A percentile compares a stretch with the other conserved stretches of the same genome.
phyloP scores from a whole-genome alignment of 768 basidiomycete species.

The Russula brevipes region DNA sequence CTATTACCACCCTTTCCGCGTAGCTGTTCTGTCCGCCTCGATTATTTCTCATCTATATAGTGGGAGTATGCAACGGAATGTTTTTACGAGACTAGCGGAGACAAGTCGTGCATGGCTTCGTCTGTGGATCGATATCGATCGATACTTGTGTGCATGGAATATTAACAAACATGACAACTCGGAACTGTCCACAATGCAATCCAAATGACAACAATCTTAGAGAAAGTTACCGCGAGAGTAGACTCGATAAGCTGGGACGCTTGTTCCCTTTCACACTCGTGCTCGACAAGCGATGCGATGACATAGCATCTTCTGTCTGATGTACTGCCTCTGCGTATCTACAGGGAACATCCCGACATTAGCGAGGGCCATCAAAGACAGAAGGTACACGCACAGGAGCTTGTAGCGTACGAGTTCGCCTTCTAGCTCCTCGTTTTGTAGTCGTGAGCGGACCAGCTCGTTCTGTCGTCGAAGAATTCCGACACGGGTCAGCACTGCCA shows the following conservation, averaged over 20 bases:
- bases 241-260: conserved; percentile 23
- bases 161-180: background rate
- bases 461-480: conserved; percentile 47
- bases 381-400: conserved; percentile 59
- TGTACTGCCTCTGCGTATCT: conserved; percentile 55
- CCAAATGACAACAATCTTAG: too few relatives aligned
- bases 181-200: background rate
- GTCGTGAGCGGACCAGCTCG: conserved; percentile 81
- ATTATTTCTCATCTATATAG: background rate
- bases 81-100: background rate
- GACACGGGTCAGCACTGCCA: conserved; percentile 28
- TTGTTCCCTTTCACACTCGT: conserved; percentile 31
- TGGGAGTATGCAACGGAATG: background rate
- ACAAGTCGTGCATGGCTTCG: background rate
- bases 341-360: background rate
- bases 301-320: conserved; percentile 46
- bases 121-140: background rate
- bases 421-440: conserved; percentile 91
- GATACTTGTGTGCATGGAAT: background rate
- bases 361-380: background rate
- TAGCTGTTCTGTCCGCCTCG: background rate
- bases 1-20: background rate
- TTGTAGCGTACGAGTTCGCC: conserved; percentile 93
- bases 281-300: conserved; percentile 38
- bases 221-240: conserved; percentile 19